Evolutionary conservation across 2,329 filamentous ascomycete species (phyloP).

Genomic region (Diplodia mutila): DNA sequence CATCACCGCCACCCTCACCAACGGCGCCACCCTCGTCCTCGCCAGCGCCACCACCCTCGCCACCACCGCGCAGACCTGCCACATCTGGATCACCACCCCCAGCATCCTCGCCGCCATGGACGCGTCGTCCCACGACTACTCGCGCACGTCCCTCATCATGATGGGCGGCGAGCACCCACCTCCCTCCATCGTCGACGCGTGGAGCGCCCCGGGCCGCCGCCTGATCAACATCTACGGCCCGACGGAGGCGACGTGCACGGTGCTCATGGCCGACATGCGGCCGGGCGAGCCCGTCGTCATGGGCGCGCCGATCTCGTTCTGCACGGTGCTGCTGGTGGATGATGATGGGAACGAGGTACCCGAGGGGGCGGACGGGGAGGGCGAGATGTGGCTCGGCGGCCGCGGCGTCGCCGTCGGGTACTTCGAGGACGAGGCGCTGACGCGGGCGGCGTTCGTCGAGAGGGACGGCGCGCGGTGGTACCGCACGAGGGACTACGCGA

Average conservation of each 20-base stretch:
- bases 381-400: conserved; percentile 64
- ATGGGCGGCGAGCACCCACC: conserved; percentile 14
- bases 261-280: conserved; percentile 21
- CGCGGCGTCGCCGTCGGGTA: conserved; percentile 51
- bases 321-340: conserved; percentile 45
- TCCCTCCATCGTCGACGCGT: neutral
- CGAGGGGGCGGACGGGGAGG: conserved; percentile 41
- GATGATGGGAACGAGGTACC: conserved; percentile 39
- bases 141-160: neutral
- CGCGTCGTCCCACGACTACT: conserved; percentile 1
- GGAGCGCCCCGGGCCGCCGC: neutral
- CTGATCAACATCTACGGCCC: conserved; percentile 26
- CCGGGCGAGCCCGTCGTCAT: conserved; percentile 20
- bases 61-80: neutral
- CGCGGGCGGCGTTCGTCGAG: conserved; percentile 38
- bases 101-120: conserved; percentile 22
- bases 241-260: conserved; percentile 21
- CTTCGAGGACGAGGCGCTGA: conserved; percentile 29
- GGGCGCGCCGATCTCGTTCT: conserved; percentile 7
- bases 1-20: conserved; percentile 58
- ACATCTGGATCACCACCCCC: neutral
- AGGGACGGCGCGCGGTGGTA: conserved; percentile 29
- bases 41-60: neutral
- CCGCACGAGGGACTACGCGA: conserved; percentile 16
- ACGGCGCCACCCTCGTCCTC: conserved; percentile 14